Evolutionary conservation across 129 eudicot species (phyloP).

Genomic region (Tagetes erecta): DNA sequence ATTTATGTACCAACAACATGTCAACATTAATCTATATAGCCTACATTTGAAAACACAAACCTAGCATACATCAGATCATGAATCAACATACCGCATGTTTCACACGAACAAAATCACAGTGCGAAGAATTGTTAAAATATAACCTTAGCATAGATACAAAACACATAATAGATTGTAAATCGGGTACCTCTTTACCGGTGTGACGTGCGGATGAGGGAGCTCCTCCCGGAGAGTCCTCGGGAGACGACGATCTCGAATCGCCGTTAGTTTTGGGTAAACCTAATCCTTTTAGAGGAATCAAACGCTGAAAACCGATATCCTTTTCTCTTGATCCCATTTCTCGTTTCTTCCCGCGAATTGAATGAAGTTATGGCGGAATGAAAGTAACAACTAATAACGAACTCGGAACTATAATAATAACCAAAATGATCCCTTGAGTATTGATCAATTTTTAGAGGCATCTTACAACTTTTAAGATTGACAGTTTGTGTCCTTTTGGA

Average conservation of each 20-base stretch:
- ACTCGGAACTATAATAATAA: slow-evolving; percentile 1
- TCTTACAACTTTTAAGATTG: too few relatives aligned
- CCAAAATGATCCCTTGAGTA: slow-evolving; percentile 18
- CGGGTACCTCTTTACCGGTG: slow-evolving; percentile 65
- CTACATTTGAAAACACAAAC: neutral
- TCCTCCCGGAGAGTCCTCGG: slow-evolving; percentile 31
- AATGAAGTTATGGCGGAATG: slow-evolving; percentile 24
- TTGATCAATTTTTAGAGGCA: neutral
- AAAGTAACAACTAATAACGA: slow-evolving; percentile 21
- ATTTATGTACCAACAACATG: neutral
- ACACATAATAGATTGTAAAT: neutral
- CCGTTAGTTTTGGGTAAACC: slow-evolving; percentile 31
- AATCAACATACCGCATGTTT: neutral
- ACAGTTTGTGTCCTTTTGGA: too few relatives aligned
- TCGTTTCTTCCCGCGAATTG: slow-evolving; percentile 31
- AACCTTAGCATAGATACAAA: neutral
- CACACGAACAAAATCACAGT: neutral
- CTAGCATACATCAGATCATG: neutral
- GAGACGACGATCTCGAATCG: slow-evolving; percentile 50
- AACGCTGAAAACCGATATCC: slow-evolving; percentile 62
- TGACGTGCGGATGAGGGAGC: slow-evolving; percentile 39
- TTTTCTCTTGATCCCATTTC: slow-evolving; percentile 51
- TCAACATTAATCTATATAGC: too few relatives aligned
- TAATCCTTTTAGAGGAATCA: slow-evolving; percentile 52
- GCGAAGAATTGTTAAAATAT: neutral